Base-by-base conservation (phyloP, 2,329 filamentous ascomycete genomes). In the Paraconiothyrium sp. region DNA sequence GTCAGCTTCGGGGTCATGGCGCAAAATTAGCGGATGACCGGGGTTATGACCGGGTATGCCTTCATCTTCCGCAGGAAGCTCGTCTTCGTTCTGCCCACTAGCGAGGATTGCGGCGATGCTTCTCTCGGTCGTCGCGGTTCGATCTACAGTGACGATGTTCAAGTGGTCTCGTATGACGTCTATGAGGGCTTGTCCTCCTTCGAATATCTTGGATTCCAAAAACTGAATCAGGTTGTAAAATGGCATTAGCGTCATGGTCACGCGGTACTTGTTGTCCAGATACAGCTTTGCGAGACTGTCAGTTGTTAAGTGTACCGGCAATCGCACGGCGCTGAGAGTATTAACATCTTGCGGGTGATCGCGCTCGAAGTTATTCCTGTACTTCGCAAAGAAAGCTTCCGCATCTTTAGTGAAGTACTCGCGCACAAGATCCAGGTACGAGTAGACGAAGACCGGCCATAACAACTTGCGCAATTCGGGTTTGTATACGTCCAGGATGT, bases 391-490 rank as follows among this genome's bases (percentile, higher is more conserved):
- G 73, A 97, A 94, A 1, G 85, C 82, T 67, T 91, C 89, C 14
- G 90, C 89, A 61, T 97, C 92, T 43, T 87, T 86, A 1, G 86
- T 82, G 69, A 91, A 93, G 65, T 88, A 89, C 62, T 92, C 88
- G 37, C 84, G 84, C 32, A 96, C 86, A 58, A 98, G 86, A 60
- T 92, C 89, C 30, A 99, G 83, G 74, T 92, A 97, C 0, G 92
- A 95, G 79, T 99, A 97, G 54, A 98, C 92, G 73, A 97, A 98
- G 0, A 96, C 82, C 0, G 95, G 95, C 93, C 95, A 99, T 16
- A 97, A 82, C 4, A 98, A 84, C 68, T 96, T 93, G 61, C 88
- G 86, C 3, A 99, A 84, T 80, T 99, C 95, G 48, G 94, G 93
- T 88, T 94, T 61, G 86, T 98, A 98, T 32, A 98, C 86, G 67